A percentile compares a stretch with the other conserved stretches of the same genome.
Conservation (phyloP, 441 rosid genomes). For the Viola pubescens region DNA sequence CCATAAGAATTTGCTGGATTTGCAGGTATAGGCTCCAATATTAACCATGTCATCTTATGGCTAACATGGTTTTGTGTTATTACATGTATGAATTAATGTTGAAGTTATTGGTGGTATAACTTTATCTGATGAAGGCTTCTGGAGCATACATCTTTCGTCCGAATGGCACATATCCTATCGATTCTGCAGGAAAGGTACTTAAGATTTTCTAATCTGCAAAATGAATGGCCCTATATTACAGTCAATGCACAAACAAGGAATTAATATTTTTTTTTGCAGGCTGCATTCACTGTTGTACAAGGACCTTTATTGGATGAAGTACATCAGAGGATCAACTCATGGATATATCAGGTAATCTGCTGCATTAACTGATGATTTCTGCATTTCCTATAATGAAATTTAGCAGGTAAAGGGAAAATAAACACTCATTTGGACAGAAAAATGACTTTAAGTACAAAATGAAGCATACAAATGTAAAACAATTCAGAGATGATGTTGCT, state of each 20-base stretch:
- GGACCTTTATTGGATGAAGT: slow-evolving; percentile 84
- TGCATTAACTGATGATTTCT: too few species aligned
- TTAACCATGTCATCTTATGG: not conserved
- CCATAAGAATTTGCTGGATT: slow-evolving; percentile 14
- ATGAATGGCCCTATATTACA: slow-evolving; percentile 12
- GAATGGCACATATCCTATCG: slow-evolving; percentile 62
- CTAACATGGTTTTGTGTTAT: slow-evolving; percentile 11
- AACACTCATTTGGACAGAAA: too few species aligned
- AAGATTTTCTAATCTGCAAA: slow-evolving; percentile 25
- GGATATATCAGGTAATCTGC: slow-evolving; percentile 75
- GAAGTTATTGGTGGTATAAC: slow-evolving; percentile 10
- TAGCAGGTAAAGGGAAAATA: too few species aligned
- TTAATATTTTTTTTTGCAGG: slow-evolving; percentile 35
- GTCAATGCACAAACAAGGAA: slow-evolving; percentile 12
- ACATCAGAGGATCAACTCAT: slow-evolving; percentile 71
- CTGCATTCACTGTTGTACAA: slow-evolving; percentile 49
- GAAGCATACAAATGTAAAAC: not conserved
- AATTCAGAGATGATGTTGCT: slow-evolving; percentile 4
- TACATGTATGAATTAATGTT: slow-evolving; percentile 1
- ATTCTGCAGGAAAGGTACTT: slow-evolving; percentile 46
- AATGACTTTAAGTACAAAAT: slow-evolving; percentile 1
- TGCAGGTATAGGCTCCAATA: slow-evolving; percentile 31
- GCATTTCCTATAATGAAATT: too few species aligned
- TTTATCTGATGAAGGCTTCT: slow-evolving; percentile 40
- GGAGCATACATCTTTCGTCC: slow-evolving; percentile 99